Base-by-base conservation (phyloP, 192 early-diverging fungal genomes). In the Backusella tuberculispora region DNA sequence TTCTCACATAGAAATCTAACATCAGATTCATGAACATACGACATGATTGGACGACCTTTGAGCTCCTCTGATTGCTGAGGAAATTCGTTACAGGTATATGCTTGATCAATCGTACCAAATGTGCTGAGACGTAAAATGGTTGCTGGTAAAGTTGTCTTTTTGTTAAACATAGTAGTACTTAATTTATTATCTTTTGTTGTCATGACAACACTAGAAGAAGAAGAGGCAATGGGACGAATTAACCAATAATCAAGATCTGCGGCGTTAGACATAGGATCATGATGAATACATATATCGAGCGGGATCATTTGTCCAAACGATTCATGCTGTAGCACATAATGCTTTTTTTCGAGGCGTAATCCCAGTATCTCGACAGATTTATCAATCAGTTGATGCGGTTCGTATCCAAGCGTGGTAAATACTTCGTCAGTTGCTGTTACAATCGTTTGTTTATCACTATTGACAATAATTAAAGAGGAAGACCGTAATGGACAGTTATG, bases 391-490 rank as follows among this genome's bases (percentile, higher is more conserved):
- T 70, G 67, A 17, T n/a, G 41, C 8, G 53, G 50, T 56, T 60
- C 45, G 38, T 76, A 76, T 38, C 75, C 75, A 42, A 76, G 60
- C 4, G 45, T 26, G 37, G 41, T 56, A 26, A 76, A 76, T n/a
- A 76, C 75, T 42, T 76, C 67, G 34, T 76, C 75, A 0, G 75
- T 68, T 14, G 75, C 75, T 29, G 75, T 76, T 6, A 76, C 68
- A 45, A 76, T 76, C 6, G 66, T 67, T 24, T 76, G 75, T 21
- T 76, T 63, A 6, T 63, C 47, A 8, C 70, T 66, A 48, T 56
- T 53, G 24, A 76, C 68, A 63, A 76, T 63, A 21, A 76, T 21
- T 34, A 76, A 34, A 13, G 75, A 76, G 1, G 75, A 76, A 15
- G 75, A 76, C 14, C 75, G 46, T 46, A 76, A 63, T 21, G 75